Base-by-base conservation (phyloP, 306 rosid genomes). In the Begonia fuchsioides region DNA sequence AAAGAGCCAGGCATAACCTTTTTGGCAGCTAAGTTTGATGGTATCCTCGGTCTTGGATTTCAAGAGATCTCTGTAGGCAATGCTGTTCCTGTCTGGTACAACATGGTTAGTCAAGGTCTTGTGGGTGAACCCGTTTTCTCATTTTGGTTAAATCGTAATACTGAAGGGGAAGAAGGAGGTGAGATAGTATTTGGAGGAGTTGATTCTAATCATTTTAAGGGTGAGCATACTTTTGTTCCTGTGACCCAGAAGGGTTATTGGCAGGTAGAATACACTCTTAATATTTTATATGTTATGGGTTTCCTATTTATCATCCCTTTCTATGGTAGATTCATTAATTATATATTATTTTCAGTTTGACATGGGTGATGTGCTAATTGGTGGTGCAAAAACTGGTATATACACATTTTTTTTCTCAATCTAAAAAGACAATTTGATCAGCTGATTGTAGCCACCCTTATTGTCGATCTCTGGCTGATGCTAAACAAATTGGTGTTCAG, bases 131-230 rank as follows among this genome's bases (percentile, higher is more conserved):
- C 82, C 1, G 73, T 81, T 57, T 90, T 90, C 71, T 90, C 97
- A 44, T 90, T 90, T 61, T 90, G 97, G 97, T 81, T 90, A 17
- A 90, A 90, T 45, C 97, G 94, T 50, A 75, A 81, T 5, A 60
- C 61, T 11, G 44, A 64, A 11, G 95, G 73, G 50, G 80, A 66
- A 54, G 61, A 60, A 65, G 97, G 97, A 10, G 97, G 97, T 39
- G 95, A 90, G 63, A 43, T 90, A 63, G 97, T 90, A 45, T 90
- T 90, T 45, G 97, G 97, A 17, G 97, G 97, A 65, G 82, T 66
- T 51, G 97, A 90, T 79, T 82, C 92, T 47, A 79, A 73, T 55
- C 97, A 90, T 72, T 90, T 38, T 67, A 79, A 68, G 66, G 97
- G 97, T 17, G 12, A 79, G 47, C 97, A 84, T 66, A 74, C 81